These are phyloP conservation scores for Macrophomina pseudophaseolina DNA, from an alignment of 2,329 filamentous ascomycete species.

Conservation along the genomic window DNA sequence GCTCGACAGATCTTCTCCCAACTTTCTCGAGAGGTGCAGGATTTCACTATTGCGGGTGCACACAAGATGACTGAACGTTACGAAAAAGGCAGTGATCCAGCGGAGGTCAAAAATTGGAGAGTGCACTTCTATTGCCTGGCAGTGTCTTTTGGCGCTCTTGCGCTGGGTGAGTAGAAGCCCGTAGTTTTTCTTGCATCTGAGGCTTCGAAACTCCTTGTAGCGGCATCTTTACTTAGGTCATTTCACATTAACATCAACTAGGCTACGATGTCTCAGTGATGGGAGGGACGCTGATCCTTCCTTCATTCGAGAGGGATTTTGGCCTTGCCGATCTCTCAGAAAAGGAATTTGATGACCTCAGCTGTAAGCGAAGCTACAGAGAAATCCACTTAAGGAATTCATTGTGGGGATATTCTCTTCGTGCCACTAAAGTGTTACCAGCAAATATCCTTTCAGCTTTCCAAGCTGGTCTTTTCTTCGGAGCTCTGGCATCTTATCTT, in stretches of 20 bases:
- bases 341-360: slow-evolving; percentile 33
- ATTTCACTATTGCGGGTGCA: no score
- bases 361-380: slow-evolving; percentile 39
- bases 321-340: slow-evolving; percentile 38
- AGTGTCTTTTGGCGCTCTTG: slow-evolving; percentile 45
- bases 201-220: background rate
- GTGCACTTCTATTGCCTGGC: slow-evolving; percentile 41
- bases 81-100: slow-evolving; percentile 33
- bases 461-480: slow-evolving; percentile 42
- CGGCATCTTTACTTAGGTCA: background rate
- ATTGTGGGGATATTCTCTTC: no score
- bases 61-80: background rate
- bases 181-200: background rate
- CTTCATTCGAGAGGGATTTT: slow-evolving; percentile 46
- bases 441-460: background rate
- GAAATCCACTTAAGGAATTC: no score
- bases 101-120: slow-evolving; percentile 43
- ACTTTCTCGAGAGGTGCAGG: no score
- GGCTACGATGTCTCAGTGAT: slow-evolving; percentile 43
- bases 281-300: slow-evolving; percentile 47
- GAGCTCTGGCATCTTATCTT: slow-evolving; percentile 49
- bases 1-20: no score
- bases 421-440: background rate
- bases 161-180: slow-evolving; percentile 15
- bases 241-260: slow-evolving; percentile 1